A percentile compares a stretch with the other conserved stretches of the same genome.
These are phyloP conservation scores for Sphagnum fallax DNA, from an alignment of 228 moss, liverwort and hornwort species.

Conservation along the genomic window DNA sequence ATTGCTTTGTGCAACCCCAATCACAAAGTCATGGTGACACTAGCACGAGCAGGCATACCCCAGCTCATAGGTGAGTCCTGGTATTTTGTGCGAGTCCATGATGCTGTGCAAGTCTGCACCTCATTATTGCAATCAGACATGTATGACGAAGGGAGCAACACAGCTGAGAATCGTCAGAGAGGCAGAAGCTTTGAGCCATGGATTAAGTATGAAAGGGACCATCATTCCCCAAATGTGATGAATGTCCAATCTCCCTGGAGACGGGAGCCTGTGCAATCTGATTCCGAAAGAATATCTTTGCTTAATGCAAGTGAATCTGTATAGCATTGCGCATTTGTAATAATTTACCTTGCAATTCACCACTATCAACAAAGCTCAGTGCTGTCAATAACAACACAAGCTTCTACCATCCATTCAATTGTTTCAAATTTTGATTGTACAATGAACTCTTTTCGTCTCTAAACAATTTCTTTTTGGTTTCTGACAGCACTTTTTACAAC, in stretches of 20 bases:
- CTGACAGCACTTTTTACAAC: no score
- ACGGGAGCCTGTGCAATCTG: conserved; percentile 18
- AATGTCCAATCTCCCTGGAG: conserved; percentile 15
- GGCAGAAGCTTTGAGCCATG: conserved; percentile 21
- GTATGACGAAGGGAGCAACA: conserved; percentile 8
- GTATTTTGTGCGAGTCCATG: conserved; percentile 96
- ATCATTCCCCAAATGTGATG: background rate
- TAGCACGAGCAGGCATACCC: conserved; percentile 71
- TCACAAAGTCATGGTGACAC: conserved; percentile 66
- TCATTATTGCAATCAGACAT: conserved; percentile 32
- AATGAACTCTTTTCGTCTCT: no score
- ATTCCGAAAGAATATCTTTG: conserved; percentile 20
- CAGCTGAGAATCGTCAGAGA: conserved; percentile 5
- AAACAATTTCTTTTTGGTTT: no score
- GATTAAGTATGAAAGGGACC: conserved; percentile 21
- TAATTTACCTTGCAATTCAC: no score
- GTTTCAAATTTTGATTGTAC: no score
- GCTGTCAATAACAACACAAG: no score
- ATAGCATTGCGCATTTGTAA: no score
- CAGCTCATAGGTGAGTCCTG: conserved; percentile 70
- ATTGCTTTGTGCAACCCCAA: conserved; percentile 88
- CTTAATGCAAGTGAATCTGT: conserved; percentile 1
- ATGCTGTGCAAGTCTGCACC: conserved; percentile 88
- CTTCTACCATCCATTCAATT: no score
- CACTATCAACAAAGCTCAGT: no score